These are phyloP conservation scores for Daldinia grandis DNA, from an alignment of 495 filamentous ascomycete genomes.

Conservation along the genomic window DNA sequence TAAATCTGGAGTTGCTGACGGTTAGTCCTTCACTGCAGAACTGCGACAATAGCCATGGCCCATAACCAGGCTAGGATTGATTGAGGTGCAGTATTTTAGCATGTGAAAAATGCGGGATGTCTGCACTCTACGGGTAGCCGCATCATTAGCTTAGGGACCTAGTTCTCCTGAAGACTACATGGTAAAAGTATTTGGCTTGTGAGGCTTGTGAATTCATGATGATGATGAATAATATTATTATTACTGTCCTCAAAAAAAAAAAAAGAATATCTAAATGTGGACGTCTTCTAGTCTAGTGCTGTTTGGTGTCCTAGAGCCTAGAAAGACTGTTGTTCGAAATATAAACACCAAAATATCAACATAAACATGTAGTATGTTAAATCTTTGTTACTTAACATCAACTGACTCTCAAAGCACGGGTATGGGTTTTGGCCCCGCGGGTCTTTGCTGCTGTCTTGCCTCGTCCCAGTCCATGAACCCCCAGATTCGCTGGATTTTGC, in stretches of 20 bases:
- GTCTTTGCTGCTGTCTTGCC: conserved; percentile 25
- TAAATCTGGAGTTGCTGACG: conserved; percentile 11
- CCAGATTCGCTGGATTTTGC: conserved; percentile 37
- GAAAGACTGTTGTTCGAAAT: not conserved
- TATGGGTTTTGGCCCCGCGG: conserved; percentile 1
- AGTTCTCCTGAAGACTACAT: not conserved
- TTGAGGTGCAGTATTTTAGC: conserved; percentile 12
- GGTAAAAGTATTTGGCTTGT: not conserved
- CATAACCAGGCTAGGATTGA: not conserved
- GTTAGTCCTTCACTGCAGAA: conserved; percentile 4
- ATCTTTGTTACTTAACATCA: not conserved
- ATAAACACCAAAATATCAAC: not conserved
- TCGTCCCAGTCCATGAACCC: conserved; percentile 34
- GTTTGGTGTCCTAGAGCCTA: not conserved
- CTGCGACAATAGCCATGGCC: not conserved
- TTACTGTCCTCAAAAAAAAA: not conserved
- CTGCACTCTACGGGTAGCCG: conserved; percentile 3
- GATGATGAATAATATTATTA: not conserved
- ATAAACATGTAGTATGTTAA: not conserved
- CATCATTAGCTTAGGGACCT: not conserved
- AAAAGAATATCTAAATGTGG: not conserved
- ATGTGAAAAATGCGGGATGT: conserved; percentile 31
- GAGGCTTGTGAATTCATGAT: not conserved
- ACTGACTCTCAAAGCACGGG: conserved; percentile 7
- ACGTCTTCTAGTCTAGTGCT: not conserved